These are phyloP conservation scores for Stemphylium beticola DNA, from an alignment of 2,329 filamentous ascomycete species.

Conservation along the genomic window DNA sequence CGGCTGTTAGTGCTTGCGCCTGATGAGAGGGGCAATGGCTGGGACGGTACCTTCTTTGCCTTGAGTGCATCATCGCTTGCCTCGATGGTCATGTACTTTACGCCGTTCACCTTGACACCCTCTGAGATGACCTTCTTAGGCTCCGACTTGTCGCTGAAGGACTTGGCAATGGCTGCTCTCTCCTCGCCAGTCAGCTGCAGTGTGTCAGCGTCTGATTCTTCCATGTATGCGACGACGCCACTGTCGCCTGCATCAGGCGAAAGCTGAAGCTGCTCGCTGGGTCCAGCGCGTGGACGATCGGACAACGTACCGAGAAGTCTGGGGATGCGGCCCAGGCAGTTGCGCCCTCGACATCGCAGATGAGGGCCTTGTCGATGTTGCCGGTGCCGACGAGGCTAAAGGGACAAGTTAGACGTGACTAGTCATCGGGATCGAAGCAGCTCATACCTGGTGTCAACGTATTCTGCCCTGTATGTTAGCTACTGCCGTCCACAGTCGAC, in stretches of 20 bases:
- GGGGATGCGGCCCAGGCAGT: constrained; percentile 80
- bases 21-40: neutral
- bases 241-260: neutral
- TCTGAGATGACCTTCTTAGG: constrained; percentile 71
- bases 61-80: constrained; percentile 81
- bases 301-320: constrained; percentile 75
- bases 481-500: constrained; percentile 12
- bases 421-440: neutral
- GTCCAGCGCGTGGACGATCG: constrained; percentile 6
- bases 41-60: constrained; percentile 74
- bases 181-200: constrained; percentile 60
- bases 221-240: neutral
- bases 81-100: constrained; percentile 78
- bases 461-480: constrained; percentile 44
- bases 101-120: constrained; percentile 76
- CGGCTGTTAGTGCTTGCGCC: constrained; percentile 13
- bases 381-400: constrained; percentile 51
- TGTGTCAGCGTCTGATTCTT: constrained; percentile 16
- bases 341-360: constrained; percentile 57
- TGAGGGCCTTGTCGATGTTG: constrained; percentile 57
- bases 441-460: constrained; percentile 50
- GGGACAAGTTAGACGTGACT: constrained; percentile 21
- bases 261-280: neutral
- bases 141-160: constrained; percentile 62
- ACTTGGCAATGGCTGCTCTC: constrained; percentile 60